A percentile compares a stretch with the other conserved stretches of the same genome.
Evolutionary conservation across 1,284 basidiomycete genomes (phyloP).

Genomic region (Coniferiporia sulphurascens): DNA sequence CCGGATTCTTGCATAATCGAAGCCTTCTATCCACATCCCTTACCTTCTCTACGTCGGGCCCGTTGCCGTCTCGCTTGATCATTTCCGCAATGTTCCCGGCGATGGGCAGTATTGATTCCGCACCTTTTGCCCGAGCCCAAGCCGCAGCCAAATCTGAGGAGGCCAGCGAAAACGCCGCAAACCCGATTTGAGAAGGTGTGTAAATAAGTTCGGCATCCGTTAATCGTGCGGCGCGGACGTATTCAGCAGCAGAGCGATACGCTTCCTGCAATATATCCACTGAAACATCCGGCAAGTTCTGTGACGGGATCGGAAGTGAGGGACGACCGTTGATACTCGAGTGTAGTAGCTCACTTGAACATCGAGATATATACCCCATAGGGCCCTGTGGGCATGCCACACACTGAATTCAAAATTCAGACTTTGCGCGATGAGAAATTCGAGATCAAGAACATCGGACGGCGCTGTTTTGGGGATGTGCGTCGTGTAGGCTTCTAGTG

Average conservation of each 20-base stretch:
- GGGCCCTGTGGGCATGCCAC: slow-evolving; percentile 84
- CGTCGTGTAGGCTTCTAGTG: slow-evolving; percentile 78
- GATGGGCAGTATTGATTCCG: slow-evolving; percentile 30
- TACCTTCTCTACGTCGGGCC: slow-evolving; percentile 76
- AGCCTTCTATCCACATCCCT: slow-evolving; percentile 83
- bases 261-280: slow-evolving; percentile 40
- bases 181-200: slow-evolving; percentile 88
- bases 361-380: slow-evolving; percentile 91
- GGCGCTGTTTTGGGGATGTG: slow-evolving; percentile 76
- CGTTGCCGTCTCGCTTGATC: slow-evolving; percentile 53
- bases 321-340: neutral
- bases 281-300: slow-evolving; percentile 48
- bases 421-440: slow-evolving; percentile 94
- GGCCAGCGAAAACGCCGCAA: slow-evolving; percentile 74
- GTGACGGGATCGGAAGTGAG: neutral
- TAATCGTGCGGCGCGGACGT: slow-evolving; percentile 71
- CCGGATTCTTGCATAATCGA: slow-evolving; percentile 86
- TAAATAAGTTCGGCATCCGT: slow-evolving; percentile 93
- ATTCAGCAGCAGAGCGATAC: slow-evolving; percentile 56
- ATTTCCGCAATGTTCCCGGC: slow-evolving; percentile 52
- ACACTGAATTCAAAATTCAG: slow-evolving; percentile 91
- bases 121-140: slow-evolving; percentile 59
- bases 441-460: slow-evolving; percentile 84
- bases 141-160: slow-evolving; percentile 54
- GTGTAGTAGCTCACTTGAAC: slow-evolving; percentile 58